Base-by-base conservation (phyloP, 208 protist genomes). In the Balamuthia mandrillaris region DNA sequence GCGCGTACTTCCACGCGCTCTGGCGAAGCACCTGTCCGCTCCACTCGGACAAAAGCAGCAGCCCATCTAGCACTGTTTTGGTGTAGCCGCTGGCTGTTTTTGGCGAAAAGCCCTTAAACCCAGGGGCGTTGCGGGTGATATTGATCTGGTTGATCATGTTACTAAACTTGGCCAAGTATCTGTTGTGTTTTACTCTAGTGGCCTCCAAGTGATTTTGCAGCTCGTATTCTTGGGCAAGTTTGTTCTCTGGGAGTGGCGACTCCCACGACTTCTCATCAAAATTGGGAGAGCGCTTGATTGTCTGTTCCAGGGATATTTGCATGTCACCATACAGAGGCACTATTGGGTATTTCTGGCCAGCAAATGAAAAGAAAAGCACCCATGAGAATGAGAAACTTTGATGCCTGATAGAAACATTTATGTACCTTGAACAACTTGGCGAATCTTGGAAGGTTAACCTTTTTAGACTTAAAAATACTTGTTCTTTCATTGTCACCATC, bases 251-350 rank as follows among this genome's bases (percentile, higher is more conserved):
- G 0, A 81, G 54, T 2, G 33, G 21, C 9, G 78, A 68, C 39
- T 78, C 88, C 88, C 86, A 89, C n/a, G 78, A 78, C 33, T 88
- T 88, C 33, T 84, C 60, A 33, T 91, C 88, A 42, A 49, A 78
- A 31, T 75, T 54, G 2, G 90, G 86, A 47, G 70, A 85, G 42
- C 52, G 60, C 52, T 90, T 86, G 18, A 95, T 70, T 29, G 92
- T 65, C n/a, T 86, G 77, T 41, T 88, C 77, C 29, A 93, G 41
- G 7, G 82, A 81, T 21, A 93, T 85, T 42, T 90, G 82, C 92
- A 95, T 94, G 82, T 95, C 93, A 61, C 92, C 93, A 63, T 93
- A 94, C 24, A 95, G 70, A 60, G 90, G 88, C 21, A 95, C 87
- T 24, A 92, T 77, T 1, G 92, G 92, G 58, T 89, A 86, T 54